Evolutionary conservation across 805 yeast species (phyloP).

Genomic region (Hagleromyces aurorensis): DNA sequence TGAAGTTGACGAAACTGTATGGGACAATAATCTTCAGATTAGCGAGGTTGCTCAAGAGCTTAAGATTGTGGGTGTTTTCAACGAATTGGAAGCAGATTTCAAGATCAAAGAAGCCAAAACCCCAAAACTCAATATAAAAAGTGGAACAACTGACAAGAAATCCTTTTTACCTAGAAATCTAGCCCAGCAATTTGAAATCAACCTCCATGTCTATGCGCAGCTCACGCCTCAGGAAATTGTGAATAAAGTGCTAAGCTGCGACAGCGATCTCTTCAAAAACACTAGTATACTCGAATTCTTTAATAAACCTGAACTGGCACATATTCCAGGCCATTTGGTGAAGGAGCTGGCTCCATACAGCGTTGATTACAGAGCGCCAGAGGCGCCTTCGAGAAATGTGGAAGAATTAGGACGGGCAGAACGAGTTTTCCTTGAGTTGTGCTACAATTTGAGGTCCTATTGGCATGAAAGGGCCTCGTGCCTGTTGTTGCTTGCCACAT

Average conservation of each 20-base stretch:
- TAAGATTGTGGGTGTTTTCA: slow-evolving; percentile 52
- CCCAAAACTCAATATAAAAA: slow-evolving; percentile 31
- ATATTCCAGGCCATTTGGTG: slow-evolving; percentile 47
- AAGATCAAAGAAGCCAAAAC: slow-evolving; percentile 37
- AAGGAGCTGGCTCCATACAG: slow-evolving; percentile 59
- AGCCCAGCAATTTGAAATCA: slow-evolving; percentile 75
- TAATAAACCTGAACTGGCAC: slow-evolving; percentile 55
- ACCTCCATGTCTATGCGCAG: slow-evolving; percentile 54
- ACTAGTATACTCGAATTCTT: slow-evolving; percentile 61
- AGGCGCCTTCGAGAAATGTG: slow-evolving; percentile 35
- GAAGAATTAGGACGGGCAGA: slow-evolving; percentile 59
- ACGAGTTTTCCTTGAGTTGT: slow-evolving; percentile 57
- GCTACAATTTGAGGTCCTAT: slow-evolving; percentile 58
- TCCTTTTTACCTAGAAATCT: slow-evolving; percentile 60
- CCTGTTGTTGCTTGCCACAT: slow-evolving; percentile 44
- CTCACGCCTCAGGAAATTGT: slow-evolving; percentile 49
- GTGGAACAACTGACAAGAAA: slow-evolving; percentile 24
- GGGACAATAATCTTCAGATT: slow-evolving; percentile 42
- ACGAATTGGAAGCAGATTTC: slow-evolving; percentile 54
- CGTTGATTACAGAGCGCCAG: slow-evolving; percentile 35
- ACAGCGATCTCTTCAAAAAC: slow-evolving; percentile 43
- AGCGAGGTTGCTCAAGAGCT: slow-evolving; percentile 40
- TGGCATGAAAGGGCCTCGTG: slow-evolving; percentile 71
- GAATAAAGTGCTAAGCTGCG: slow-evolving; percentile 51
- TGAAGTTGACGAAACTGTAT: slow-evolving; percentile 49